phyloP scores from a whole-genome alignment of 2,329 filamentous ascomycete genomes.

The Aspergillus japonicus region DNA sequence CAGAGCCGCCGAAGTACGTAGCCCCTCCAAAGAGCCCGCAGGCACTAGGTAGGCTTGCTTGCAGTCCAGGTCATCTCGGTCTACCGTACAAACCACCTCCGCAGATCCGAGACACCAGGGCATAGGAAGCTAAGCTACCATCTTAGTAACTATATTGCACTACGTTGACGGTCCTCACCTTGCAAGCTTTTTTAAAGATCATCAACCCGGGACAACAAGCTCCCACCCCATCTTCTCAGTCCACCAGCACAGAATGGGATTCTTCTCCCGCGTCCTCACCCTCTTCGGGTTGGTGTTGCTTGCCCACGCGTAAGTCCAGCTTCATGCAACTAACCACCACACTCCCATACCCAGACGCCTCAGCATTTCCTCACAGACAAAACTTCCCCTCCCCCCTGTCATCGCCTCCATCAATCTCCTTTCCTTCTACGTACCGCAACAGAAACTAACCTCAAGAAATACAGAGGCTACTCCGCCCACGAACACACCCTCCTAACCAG shows the following conservation, averaged over 20 bases:
- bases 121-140: not conserved
- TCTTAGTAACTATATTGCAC: not conserved
- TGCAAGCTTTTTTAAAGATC: too few species aligned
- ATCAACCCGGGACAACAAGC: too few species aligned
- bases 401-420: too few species aligned
- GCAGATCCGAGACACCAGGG: not conserved
- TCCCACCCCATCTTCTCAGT: too few species aligned
- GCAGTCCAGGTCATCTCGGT: not conserved
- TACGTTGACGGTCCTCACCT: too few species aligned
- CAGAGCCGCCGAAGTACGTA: too few species aligned
- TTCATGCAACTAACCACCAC: too few species aligned
- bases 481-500: constrained; percentile 79
- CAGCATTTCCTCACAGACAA: too few species aligned
- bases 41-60: not conserved
- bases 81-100: not conserved
- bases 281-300: constrained; percentile 74
- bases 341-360: too few species aligned
- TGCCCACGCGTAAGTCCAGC: constrained; percentile 72
- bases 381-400: too few species aligned
- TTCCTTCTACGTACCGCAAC: not conserved
- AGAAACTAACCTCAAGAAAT: not conserved
- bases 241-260: constrained; percentile 54
- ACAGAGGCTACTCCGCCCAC: constrained; percentile 91
- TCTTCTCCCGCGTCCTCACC: constrained; percentile 69
- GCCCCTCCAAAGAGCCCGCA: too few species aligned